A percentile compares a stretch with the other conserved stretches of the same genome.
phyloP scores from a whole-genome alignment of 2,329 filamentous ascomycete genomes.

The Fusarium camptoceras region DNA sequence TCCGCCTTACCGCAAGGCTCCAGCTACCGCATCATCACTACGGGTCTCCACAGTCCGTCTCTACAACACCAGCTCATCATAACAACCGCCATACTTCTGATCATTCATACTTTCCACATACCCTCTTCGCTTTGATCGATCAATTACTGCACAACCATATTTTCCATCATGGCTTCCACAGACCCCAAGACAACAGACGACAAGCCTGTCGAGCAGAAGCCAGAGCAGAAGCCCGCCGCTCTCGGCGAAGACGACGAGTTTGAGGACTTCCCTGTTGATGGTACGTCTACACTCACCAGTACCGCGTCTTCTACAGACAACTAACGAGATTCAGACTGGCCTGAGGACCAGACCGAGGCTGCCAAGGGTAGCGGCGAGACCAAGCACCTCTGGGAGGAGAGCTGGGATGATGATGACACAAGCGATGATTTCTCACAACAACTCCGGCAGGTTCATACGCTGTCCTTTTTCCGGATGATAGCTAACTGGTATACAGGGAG shows the following conservation, averaged over 20 bases:
- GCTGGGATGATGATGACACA: conserved; percentile 99
- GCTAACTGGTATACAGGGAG: conserved; percentile 66
- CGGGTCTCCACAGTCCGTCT: conserved; percentile 18
- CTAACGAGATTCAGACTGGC: conserved; percentile 76
- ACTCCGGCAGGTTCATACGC: conserved; percentile 75
- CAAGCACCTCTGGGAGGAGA: conserved; percentile 96
- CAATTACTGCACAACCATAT: background rate
- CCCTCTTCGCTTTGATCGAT: background rate
- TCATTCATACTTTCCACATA: background rate
- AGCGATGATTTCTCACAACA: conserved; percentile 96
- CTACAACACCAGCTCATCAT: background rate
- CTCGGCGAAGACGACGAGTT: conserved; percentile 99
- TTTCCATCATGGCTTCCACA: conserved; percentile 39
- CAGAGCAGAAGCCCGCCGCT: conserved; percentile 61
- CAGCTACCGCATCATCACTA: conserved; percentile 38
- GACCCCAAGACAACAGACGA: conserved; percentile 46
- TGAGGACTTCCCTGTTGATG: conserved; percentile 97
- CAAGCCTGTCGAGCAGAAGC: conserved; percentile 44
- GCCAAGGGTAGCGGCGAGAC: conserved; percentile 74
- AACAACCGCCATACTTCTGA: background rate
- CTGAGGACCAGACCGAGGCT: conserved; percentile 88
- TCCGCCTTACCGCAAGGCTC: conserved; percentile 36
- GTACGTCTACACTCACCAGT: conserved; percentile 59
- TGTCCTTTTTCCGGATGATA: background rate
- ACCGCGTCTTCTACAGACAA: rapidly evolving